These are phyloP conservation scores for Jaminaea rosea DNA, from an alignment of 1,284 basidiomycete species.

Conservation along the genomic window DNA sequence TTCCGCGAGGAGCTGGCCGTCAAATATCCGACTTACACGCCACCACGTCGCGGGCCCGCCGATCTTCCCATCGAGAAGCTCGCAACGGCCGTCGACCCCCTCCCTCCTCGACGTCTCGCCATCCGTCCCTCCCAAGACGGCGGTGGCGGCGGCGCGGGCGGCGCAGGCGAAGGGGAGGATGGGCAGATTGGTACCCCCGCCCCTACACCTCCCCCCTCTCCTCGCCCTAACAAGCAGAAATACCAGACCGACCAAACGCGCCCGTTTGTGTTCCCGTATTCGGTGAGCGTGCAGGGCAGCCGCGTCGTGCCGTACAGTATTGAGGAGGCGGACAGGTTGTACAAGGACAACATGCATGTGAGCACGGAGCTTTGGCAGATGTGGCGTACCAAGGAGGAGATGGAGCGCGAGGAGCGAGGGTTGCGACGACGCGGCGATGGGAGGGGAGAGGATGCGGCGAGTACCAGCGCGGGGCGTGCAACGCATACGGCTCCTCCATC, in stretches of 20 bases:
- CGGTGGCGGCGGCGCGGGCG: constrained; percentile 80
- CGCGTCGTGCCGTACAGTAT: constrained; percentile 80
- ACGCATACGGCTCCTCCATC: too few relatives aligned
- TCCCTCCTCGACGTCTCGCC: constrained; percentile 28
- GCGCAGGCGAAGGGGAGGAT: constrained; percentile 52
- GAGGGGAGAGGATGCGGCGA: too few relatives aligned
- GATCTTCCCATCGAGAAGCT: constrained; percentile 47
- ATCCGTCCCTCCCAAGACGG: constrained; percentile 48
- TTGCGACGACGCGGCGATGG: too few relatives aligned
- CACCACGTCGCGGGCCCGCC: constrained; percentile 44
- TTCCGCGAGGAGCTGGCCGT: constrained; percentile 39
- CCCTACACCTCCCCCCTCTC: constrained; percentile 73
- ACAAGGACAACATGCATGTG: constrained; percentile 81
- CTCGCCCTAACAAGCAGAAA: constrained; percentile 92
- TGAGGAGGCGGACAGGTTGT: constrained; percentile 86
- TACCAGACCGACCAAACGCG: constrained; percentile 93
- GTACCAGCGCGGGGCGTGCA: neutral
- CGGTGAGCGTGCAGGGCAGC: constrained; percentile 50
- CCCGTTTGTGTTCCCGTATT: constrained; percentile 93
- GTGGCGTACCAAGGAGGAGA: constrained; percentile 89
- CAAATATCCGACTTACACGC: constrained; percentile 50
- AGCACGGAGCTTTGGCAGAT: constrained; percentile 82
- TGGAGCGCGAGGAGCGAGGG: constrained; percentile 70
- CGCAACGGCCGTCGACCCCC: constrained; percentile 30
- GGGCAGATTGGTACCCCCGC: constrained; percentile 55